Base-by-base conservation (phyloP, 768 basidiomycete genomes). In the Amanita fuliginea region DNA sequence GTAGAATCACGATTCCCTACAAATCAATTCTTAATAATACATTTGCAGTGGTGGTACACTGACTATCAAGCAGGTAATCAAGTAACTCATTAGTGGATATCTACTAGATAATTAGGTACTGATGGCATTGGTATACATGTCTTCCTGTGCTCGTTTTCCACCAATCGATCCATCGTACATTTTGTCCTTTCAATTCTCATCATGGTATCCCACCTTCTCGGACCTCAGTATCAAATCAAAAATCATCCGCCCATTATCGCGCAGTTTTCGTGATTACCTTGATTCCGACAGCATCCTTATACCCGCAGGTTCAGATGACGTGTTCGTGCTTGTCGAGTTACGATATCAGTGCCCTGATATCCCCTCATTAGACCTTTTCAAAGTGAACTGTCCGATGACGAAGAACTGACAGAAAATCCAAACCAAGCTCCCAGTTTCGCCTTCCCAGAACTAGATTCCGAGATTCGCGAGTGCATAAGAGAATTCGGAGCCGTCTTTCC, bases 401-500 rank as follows among this genome's bases (percentile, higher is more conserved):
- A 64, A 1, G 69, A 70, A 6, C 68, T 68, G 3, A 61, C 64
- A 6, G 62, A 62, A 30, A 59, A 55, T 3, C 55, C 56, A 6
- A 46, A 45, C 6, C 56, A 55, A 3, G 55, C 49, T 1, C 64
- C 57, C 43, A 65, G 55, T 21, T 89, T 78, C 57, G 69, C 83
- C 3, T 94, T 98, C 60, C 91, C 93, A 0, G 81, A 81, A 41
- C 67, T 96, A n/a, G 90, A 93, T 57, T 65, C 68, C 11, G 68
- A 69, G 50, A 94, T 97, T 53, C 68, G 87, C 43, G 62, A 67
- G 11, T 75, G 73, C 30, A 70, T 96, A n/a, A 57, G 67, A 40
- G 64, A 75, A 49, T 93, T 87, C 62, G 86, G 80, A 2, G 84
- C 83, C 5, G 83, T 95, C 24, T 98, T 98, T 62, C 93, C 94